These are phyloP conservation scores for Hymenoscyphus linearis DNA, from an alignment of 2,329 filamentous ascomycete species.

Conservation along the genomic window DNA sequence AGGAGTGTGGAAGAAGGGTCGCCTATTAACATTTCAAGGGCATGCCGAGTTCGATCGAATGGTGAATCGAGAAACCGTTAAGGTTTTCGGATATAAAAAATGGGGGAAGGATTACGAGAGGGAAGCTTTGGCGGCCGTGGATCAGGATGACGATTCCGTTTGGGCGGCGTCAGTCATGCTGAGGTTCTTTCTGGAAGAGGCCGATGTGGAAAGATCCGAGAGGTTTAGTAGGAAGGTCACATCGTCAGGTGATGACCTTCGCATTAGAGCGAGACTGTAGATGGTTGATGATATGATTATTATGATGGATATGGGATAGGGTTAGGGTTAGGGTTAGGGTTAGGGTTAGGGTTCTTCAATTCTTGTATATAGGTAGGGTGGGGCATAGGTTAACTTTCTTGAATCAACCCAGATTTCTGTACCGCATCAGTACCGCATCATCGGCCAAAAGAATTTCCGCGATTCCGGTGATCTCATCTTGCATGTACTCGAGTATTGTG, in stretches of 20 bases:
- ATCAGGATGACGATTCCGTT: conserved; percentile 30
- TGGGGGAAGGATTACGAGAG: conserved; percentile 25
- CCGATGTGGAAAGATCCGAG: background rate
- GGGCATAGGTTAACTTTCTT: no score
- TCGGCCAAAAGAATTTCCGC: no score
- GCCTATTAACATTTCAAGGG: conserved; percentile 38
- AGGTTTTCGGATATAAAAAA: conserved; percentile 30
- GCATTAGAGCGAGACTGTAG: background rate
- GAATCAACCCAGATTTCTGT: no score
- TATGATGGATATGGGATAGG: no score
- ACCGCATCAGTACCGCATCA: no score
- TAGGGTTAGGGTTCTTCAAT: no score
- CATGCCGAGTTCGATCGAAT: conserved; percentile 41
- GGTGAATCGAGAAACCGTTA: conserved; percentile 36
- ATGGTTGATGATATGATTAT: no score
- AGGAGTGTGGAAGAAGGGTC: conserved; percentile 35
- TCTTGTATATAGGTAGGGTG: no score
- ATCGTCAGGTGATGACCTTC: background rate
- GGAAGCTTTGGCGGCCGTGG: conserved; percentile 18
- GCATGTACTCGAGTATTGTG: no score
- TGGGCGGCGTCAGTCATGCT: conserved; percentile 31
- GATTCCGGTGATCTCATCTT: no score
- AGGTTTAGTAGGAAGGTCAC: background rate
- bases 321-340: no score
- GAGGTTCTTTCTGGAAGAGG: conserved; percentile 28